phyloP scores from a whole-genome alignment of 768 basidiomycete genomes.

The Rhodotorula diobovata region DNA sequence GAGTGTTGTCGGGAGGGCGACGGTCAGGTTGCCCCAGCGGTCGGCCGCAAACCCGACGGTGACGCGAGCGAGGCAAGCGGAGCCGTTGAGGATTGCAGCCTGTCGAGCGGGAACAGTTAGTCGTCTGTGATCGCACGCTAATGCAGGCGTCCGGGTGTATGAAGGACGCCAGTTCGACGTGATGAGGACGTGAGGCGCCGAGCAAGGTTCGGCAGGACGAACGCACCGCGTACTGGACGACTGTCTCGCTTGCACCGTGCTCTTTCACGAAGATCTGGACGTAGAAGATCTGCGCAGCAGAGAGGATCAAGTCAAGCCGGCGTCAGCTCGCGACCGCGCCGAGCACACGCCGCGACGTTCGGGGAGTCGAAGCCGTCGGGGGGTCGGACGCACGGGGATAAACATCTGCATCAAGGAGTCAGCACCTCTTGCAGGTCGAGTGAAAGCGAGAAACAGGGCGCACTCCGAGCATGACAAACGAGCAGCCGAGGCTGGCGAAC shows the following conservation, averaged over 20 bases:
- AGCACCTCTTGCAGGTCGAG: not conserved
- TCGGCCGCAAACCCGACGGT: conserved; percentile 8
- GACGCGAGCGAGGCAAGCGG: conserved; percentile 1
- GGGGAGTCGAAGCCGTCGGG: too few species aligned
- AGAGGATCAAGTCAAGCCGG: too few species aligned
- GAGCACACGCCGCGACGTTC: too few species aligned
- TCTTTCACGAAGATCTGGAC: not conserved
- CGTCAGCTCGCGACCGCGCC: too few species aligned
- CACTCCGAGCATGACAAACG: conserved; percentile 7
- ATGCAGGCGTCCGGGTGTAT: too few species aligned
- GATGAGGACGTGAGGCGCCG: too few species aligned
- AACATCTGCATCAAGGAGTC: not conserved
- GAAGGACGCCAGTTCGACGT: too few species aligned
- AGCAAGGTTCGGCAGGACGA: not conserved
- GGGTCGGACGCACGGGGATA: not conserved
- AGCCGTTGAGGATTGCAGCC: conserved; percentile 15
- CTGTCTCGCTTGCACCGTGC: not conserved
- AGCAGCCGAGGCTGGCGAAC: conserved; percentile 2
- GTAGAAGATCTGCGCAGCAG: conserved; percentile 1
- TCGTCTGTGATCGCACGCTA: too few species aligned
- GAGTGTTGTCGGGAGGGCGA: not conserved
- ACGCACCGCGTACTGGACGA: not conserved
- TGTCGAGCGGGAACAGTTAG: not conserved
- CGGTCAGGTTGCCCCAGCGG: conserved; percentile 10
- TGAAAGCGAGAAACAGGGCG: not conserved